Base-by-base conservation (phyloP, 768 basidiomycete species). In the Kwoniella pini region DNA sequence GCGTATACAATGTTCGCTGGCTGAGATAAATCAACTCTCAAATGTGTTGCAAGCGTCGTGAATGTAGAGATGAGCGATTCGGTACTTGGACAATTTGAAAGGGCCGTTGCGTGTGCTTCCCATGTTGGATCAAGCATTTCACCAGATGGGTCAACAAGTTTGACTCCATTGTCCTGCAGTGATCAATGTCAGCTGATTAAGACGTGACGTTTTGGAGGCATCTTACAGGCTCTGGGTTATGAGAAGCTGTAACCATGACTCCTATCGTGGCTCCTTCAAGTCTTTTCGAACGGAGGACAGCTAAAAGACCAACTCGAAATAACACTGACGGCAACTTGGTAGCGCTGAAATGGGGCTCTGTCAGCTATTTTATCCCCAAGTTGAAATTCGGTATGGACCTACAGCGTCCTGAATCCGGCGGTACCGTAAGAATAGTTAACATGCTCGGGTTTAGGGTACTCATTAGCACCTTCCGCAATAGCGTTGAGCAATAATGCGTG, bases 181-280 rank as follows among this genome's bases (percentile, higher is more conserved):
- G 36, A 30, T 40, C 3, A 0, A 15, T 36, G 33, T 36, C 33
- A 36, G 33, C 15, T 31, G 4, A 33, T 26, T 30, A 22, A 39
- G 27, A 30, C 9, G 17, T 51, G n/a, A 0, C 24, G 26, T 26
- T 15, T 15, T 39, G 1, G 13, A 24, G 4, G 30, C 10, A 12
- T 22, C 84, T 66, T 71, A 93, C 94, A 74, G 85, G 84, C 76
- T 94, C 94, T n/a, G 96, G 95, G 77, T 99, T 99, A 80, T 99
- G 96, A n/a, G 92, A 95, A 2, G 96, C 96, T 36, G 96, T 99
- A 75, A 99, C 88, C 96, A 99, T 98, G 21, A 98, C 90, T 15
- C 96, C 96, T 69, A 99, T 89, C 24, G 87, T 88, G 75, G 87
- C 88, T 26, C 96, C 92, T 74, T 88, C 87, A n/a, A 93, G 83